These are phyloP conservation scores for Colletotrichum cordylinicola DNA, from an alignment of 2,329 filamentous ascomycete species.

Conservation along the genomic window DNA sequence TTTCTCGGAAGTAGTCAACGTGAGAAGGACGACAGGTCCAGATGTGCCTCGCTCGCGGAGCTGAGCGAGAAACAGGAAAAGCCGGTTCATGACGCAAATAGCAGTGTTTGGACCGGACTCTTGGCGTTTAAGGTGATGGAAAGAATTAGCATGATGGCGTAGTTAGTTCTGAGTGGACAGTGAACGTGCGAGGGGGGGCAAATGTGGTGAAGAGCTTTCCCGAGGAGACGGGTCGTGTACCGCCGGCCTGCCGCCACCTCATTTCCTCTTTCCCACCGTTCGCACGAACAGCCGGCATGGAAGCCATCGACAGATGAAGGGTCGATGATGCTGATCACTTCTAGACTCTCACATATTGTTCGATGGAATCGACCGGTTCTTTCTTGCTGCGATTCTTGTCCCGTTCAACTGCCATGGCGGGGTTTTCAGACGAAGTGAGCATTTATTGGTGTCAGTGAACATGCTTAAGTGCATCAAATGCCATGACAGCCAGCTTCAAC, in stretches of 20 bases:
- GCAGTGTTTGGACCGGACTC: background rate
- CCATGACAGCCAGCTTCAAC: background rate
- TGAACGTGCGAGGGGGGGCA: background rate
- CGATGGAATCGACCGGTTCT: accelerated
- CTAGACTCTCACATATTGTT: background rate
- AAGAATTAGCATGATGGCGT: background rate
- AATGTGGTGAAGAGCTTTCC: background rate
- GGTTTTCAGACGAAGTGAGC: background rate
- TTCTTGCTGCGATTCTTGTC: accelerated
- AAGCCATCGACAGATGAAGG: background rate
- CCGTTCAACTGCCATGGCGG: background rate
- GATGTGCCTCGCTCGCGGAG: background rate
- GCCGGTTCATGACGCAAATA: background rate
- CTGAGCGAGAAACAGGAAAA: background rate
- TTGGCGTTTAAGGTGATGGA: background rate
- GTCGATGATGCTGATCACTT: background rate
- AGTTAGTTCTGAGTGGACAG: background rate
- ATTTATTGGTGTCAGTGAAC: background rate
- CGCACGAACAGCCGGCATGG: background rate
- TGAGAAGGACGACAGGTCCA: background rate
- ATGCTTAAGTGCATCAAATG: background rate
- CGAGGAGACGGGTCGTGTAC: background rate
- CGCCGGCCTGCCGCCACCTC: background rate
- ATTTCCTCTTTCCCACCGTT: background rate
- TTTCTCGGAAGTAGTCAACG: background rate